Base-by-base conservation (phyloP, 2,329 filamentous ascomycete genomes). In the Leptosphaerulina australis region DNA sequence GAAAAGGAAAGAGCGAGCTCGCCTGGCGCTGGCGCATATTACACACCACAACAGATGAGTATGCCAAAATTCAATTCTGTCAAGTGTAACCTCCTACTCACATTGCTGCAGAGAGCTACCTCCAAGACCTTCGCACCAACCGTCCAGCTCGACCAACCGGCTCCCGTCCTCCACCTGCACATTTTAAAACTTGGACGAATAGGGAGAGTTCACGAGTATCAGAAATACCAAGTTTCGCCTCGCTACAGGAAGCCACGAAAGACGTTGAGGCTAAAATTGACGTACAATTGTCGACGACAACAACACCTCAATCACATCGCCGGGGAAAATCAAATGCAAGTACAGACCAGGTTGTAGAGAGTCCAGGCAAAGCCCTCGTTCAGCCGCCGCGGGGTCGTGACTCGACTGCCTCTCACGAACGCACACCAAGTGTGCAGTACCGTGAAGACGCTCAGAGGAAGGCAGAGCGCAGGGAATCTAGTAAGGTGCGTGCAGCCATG, bases 361-460 rank as follows among this genome's bases (percentile, higher is more conserved):
- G 45, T 8, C 35, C 54, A 20, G 72, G 69, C 17, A 60, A 70
- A 20, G 66, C 72, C 5, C 58, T 73, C 12, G 69, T 72, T 10
- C 68, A 68, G 55, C 63, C 66, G 31, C 69, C 70, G 21, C 64
- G 62, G 6, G 62, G 46, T 80, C 82, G 49, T 75, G 81, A 52
- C 29, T 51, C 52, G 38, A 9, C 14, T 9, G 18, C 15, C 17
- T 21, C 40, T 17, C 59, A 61, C 17, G 60, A 64, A 47, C 62
- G 87, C 38, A 84, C 87, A 12, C 83, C 85, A 5, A 88, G 81
- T 52, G 30, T 44, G 22, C 30, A 44, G 40, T 44, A 44, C 17
- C 78, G 89, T 47, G 88, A 91, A 70, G 82, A 85, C 48, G 87
- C 87, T 14, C 83, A 85, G 66, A 78, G 88, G 61, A 89, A 88